Conservation (phyloP, 1,139 yeast genomes). For the Taiozyma sp. region DNA sequence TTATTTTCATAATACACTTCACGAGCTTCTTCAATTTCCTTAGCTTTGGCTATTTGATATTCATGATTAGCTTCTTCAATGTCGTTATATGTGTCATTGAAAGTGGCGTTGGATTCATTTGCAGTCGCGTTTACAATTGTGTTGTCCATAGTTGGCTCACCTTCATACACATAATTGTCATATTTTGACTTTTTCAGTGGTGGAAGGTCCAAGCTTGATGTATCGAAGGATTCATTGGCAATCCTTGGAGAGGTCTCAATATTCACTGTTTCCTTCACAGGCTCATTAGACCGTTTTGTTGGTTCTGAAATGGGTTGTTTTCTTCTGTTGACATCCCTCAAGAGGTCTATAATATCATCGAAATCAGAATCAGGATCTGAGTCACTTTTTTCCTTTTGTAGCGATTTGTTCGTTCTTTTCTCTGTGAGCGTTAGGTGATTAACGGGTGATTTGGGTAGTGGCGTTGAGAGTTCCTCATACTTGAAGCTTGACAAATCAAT, state of each 20-base stretch:
- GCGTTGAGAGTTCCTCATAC: background rate
- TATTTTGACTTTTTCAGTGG: background rate
- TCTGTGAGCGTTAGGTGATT: background rate
- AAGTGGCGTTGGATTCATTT: background rate
- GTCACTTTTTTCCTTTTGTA: background rate
- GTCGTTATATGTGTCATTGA: constrained; percentile 4
- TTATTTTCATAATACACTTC: background rate
- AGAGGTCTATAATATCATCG: background rate
- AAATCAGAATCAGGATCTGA: background rate
- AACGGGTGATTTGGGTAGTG: background rate
- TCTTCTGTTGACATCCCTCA: background rate
- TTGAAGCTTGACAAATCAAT: background rate
- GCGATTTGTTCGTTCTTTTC: background rate
- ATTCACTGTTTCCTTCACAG: background rate
- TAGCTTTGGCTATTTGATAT: constrained; percentile 4
- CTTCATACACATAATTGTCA: background rate
- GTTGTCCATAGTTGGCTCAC: background rate
- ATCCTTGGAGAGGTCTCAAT: background rate
- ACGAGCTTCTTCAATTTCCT: background rate
- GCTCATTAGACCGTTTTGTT: background rate
- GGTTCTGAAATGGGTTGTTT: background rate
- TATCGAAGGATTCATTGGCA: background rate
- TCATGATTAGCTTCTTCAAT: constrained; percentile 12
- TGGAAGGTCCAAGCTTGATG: background rate
- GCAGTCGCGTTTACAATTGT: background rate